Evolutionary conservation across 495 filamentous ascomycete genomes (phyloP).

Genomic region (Peziza echinospora): DNA sequence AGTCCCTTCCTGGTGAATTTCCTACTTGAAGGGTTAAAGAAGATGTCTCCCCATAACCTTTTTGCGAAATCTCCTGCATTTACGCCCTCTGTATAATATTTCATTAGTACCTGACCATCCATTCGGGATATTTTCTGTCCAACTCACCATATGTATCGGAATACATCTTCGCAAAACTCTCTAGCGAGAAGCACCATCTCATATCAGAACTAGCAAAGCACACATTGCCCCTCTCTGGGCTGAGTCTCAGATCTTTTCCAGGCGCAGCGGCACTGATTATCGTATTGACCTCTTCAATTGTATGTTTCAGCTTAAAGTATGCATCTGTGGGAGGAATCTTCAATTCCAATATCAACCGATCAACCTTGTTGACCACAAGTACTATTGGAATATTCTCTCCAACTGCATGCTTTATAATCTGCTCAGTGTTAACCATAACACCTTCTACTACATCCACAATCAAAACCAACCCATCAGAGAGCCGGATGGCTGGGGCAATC

Average conservation of each 20-base stretch:
- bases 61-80: constrained; percentile 57
- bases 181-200: constrained; percentile 89
- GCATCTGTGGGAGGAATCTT: constrained; percentile 88
- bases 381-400: constrained; percentile 76
- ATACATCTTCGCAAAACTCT: constrained; percentile 91
- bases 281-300: constrained; percentile 92
- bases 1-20: constrained; percentile 74
- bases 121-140: background rate
- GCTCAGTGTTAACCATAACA: constrained; percentile 86
- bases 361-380: constrained; percentile 90
- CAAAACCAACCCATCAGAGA: constrained; percentile 79
- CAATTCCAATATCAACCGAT: constrained; percentile 80
- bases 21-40: constrained; percentile 74
- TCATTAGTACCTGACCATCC: background rate
- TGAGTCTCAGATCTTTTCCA: constrained; percentile 55
- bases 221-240: constrained; percentile 93
- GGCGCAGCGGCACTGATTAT: constrained; percentile 75
- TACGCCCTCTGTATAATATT: constrained; percentile 28
- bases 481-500: constrained; percentile 63
- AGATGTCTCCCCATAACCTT: constrained; percentile 89
- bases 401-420: constrained; percentile 88
- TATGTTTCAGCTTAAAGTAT: constrained; percentile 96
- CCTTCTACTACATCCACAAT: constrained; percentile 97
- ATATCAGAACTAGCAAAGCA: constrained; percentile 81
- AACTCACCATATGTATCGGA: constrained; percentile 48